Evolutionary conservation across 371 early-diverging fungal genomes (phyloP), one percentile per base, ranked within the genome.

Genomic region (Apophysomyces trapeziformis): DNA sequence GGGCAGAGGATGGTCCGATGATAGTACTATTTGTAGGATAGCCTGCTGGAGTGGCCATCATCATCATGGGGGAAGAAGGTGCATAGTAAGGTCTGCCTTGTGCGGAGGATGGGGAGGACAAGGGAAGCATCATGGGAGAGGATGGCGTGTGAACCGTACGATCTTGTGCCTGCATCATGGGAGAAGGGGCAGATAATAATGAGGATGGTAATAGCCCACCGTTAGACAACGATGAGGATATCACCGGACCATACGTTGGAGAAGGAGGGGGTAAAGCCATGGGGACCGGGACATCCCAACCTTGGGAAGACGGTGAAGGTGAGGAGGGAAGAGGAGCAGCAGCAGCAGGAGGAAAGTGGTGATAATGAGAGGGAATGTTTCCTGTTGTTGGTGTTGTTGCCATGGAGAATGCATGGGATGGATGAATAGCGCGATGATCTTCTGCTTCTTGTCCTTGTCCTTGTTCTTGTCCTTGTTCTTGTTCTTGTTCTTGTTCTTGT

Each of bases 221-320:
- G 38, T 14, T 18, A 4, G 16, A 5, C 7, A 41, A 9, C 18
- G 60, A 41, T 26, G 18, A 26, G 7, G 21, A 7, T 44, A 14
- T 8, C 57, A 63, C 5, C 65, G 65, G 41, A 13, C 41, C 57
- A 65, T 50, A 58, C 63, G 66, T 66, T 4, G 72, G 69, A 0
- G 72, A 68, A 7, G 54, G 66, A 0, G 72, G 66, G 8, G 54
- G 21, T 0, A 21, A 26, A n/a, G 54, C 11, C 21, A 21, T 7
- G 21, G 54, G 54, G 4, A 7, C 7, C 9, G 21, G 54, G 16
- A 26, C 21, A n/a, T 1, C n/a, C 47, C 13, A 7, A n/a, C 47
- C 47, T 1, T 47, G 47, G 47, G 7, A 16, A 1, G 18, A 21
- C 11, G 54, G 54, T 5, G 36, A 58, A 37, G 67, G 12, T 56